Conservation (phyloP, 139 green algal species). For the Astrephomene gubernaculifera region DNA sequence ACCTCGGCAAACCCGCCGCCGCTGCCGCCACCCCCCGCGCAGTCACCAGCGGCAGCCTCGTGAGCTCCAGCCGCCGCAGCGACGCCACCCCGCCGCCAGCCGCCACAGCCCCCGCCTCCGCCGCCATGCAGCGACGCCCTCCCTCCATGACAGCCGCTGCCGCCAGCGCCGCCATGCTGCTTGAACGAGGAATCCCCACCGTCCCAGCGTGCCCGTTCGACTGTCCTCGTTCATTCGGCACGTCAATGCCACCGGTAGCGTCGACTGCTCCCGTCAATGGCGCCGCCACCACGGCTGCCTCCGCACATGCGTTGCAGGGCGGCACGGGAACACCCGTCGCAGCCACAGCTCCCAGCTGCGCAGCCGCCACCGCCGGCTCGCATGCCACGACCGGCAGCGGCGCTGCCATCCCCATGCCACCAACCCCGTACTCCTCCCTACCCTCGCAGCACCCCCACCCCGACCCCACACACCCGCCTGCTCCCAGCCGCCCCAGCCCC, state of each 20-base stretch:
- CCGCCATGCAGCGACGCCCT: background rate
- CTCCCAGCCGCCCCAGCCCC: background rate
- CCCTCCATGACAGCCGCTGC: background rate
- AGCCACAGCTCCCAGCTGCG: background rate
- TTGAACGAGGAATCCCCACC: too few relatives aligned
- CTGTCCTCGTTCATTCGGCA: background rate
- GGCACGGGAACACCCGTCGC: conserved; percentile 14
- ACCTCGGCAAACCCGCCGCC: background rate
- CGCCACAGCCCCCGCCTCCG: background rate
- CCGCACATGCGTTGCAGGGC: conserved; percentile 15
- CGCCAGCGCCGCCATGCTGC: conserved; percentile 22
- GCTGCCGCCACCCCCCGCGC: conserved; percentile 30
- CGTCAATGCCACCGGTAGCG: too few relatives aligned
- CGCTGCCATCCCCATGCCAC: background rate
- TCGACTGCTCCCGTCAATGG: too few relatives aligned
- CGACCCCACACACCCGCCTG: background rate
- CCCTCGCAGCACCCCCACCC: background rate
- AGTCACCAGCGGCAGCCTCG: conserved; percentile 8
- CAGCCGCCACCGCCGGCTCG: background rate
- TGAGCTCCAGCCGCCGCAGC: conserved; percentile 21
- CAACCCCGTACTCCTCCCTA: too few relatives aligned
- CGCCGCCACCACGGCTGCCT: background rate
- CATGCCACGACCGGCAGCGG: background rate
- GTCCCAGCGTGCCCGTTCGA: background rate
- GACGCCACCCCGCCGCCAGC: background rate